Evolutionary conservation across 1,139 yeast genomes (phyloP).

Genomic region (Suhomyces atakaporum): DNA sequence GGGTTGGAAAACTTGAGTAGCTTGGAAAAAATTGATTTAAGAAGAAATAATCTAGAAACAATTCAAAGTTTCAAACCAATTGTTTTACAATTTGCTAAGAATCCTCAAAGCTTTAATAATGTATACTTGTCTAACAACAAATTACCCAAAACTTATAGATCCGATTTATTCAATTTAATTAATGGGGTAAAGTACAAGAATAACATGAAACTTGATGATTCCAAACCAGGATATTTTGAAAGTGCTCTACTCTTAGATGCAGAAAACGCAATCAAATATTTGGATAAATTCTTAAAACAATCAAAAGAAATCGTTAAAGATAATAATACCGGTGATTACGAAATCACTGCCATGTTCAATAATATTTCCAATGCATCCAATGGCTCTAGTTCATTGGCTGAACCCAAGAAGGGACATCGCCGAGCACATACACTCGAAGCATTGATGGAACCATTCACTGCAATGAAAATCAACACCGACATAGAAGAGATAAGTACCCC

Average conservation of each 20-base stretch:
- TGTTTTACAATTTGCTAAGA: constrained; percentile 37
- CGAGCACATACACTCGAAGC: constrained; percentile 20
- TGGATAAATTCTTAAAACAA: constrained; percentile 41
- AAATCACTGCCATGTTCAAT: constrained; percentile 2
- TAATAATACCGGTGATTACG: background rate
- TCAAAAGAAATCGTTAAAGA: background rate
- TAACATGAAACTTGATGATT: constrained; percentile 56
- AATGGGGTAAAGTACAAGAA: constrained; percentile 56
- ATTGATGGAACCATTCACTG: constrained; percentile 19
- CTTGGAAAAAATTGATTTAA: constrained; percentile 57
- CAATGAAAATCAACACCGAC: constrained; percentile 12
- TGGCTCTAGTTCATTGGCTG: constrained; percentile 17
- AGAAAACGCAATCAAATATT: constrained; percentile 45
- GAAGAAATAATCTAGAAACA: constrained; percentile 50
- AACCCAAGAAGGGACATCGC: constrained; percentile 13
- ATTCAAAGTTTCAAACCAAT: constrained; percentile 37
- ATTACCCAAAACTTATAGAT: constrained; percentile 50
- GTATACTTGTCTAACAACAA: constrained; percentile 47
- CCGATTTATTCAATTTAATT: constrained; percentile 54
- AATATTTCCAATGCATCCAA: constrained; percentile 12
- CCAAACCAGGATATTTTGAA: constrained; percentile 66
- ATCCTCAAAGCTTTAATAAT: constrained; percentile 31
- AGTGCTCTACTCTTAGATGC: constrained; percentile 54
- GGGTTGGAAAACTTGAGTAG: constrained; percentile 50
- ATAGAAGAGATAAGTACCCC: constrained; percentile 13